Conservation (phyloP, 352 stramenopile species). For the Phytopythium helicoides region DNA sequence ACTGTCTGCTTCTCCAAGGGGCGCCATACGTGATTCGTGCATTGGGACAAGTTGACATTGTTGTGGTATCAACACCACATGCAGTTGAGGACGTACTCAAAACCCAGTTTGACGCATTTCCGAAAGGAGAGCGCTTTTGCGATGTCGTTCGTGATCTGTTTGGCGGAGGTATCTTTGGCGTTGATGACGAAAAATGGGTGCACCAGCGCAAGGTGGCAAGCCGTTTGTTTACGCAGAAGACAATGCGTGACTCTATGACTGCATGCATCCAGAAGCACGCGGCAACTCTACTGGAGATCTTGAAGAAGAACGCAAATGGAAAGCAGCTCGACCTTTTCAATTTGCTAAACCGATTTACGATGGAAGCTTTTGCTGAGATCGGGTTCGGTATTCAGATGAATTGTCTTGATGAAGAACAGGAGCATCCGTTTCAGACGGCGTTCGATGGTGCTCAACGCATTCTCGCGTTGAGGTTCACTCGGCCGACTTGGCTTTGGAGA, state of each 20-base stretch:
- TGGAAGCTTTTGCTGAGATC: constrained; percentile 69
- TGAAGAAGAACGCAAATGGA: constrained; percentile 10
- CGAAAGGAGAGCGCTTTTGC: constrained; percentile 41
- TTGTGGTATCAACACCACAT: too few species aligned
- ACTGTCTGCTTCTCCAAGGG: too few species aligned
- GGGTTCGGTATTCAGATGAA: constrained; percentile 59
- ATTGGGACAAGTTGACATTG: too few species aligned
- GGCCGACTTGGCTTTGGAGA: constrained; percentile 41
- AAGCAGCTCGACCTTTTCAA: constrained; percentile 33
- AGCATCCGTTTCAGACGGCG: constrained; percentile 47
- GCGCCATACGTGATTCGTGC: too few species aligned
- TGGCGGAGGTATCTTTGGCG: constrained; percentile 64
- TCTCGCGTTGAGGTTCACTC: constrained; percentile 33
- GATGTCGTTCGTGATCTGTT: constrained; percentile 44
- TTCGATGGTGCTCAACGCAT: constrained; percentile 43
- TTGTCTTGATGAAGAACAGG: constrained; percentile 20
- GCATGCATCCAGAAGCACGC: constrained; percentile 25
- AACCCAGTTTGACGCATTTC: constrained; percentile 66
- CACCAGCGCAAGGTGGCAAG: constrained; percentile 79
- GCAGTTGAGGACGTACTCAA: constrained; percentile 52
- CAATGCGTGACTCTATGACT: constrained; percentile 38
- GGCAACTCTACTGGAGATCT: constrained; percentile 15
- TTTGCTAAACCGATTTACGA: constrained; percentile 55
- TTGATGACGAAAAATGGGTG: constrained; percentile 54
- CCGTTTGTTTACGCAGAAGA: constrained; percentile 71